These are phyloP conservation scores for Umbelopsis isabellina DNA, from an alignment of 192 early-diverging fungal genomes.

Conservation along the genomic window DNA sequence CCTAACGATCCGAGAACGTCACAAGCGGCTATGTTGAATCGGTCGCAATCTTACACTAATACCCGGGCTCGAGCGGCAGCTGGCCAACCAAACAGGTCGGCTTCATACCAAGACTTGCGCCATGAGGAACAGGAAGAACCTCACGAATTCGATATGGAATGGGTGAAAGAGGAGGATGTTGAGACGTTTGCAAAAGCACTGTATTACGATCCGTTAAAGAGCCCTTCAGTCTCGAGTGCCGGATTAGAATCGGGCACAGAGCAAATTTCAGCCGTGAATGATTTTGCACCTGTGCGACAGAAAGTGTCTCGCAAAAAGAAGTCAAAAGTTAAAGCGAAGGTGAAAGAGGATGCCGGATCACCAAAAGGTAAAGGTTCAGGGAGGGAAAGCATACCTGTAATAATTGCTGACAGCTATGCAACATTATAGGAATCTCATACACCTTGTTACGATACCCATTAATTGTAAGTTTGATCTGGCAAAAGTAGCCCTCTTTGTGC, in stretches of 20 bases:
- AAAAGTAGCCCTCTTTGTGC: background rate
- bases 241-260: conserved; percentile 42
- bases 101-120: conserved; percentile 12
- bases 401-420: background rate
- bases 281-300: conserved; percentile 54
- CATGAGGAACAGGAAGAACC: background rate
- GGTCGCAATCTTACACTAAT: conserved; percentile 7
- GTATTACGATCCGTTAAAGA: conserved; percentile 41
- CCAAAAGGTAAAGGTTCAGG: conserved; percentile 13
- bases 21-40: background rate
- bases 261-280: conserved; percentile 55
- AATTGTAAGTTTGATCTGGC: conserved; percentile 42
- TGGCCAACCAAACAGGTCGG: background rate
- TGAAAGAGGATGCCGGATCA: conserved; percentile 27
- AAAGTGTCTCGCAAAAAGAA: conserved; percentile 31
- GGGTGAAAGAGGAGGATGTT: conserved; percentile 54
- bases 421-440: conserved; percentile 47
- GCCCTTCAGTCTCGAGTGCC: background rate
- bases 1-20: background rate
- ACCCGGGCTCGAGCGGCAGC: background rate
- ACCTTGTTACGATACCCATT: conserved; percentile 56
- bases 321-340: conserved; percentile 17
- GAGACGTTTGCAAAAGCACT: conserved; percentile 50
- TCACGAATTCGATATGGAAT: conserved; percentile 44
- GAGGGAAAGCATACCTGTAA: too few species aligned